phyloP scores from a whole-genome alignment of 805 yeast species.

The Saccharomycopsis fibuligera region DNA sequence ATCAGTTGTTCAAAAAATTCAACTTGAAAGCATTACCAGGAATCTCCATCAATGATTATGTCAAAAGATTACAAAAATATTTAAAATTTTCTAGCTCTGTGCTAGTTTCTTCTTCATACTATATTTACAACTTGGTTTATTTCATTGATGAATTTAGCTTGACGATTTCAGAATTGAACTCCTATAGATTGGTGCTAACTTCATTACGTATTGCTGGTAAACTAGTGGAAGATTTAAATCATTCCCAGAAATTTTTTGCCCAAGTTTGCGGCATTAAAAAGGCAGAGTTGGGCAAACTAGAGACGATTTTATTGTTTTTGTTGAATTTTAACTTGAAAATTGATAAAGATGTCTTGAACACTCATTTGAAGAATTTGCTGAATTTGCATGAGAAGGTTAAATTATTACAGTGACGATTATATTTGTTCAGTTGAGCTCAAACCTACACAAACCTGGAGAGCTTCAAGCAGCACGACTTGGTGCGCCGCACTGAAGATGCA shows the following conservation, averaged over 20 bases:
- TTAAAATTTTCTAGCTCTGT: constrained; percentile 28
- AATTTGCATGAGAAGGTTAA: neutral
- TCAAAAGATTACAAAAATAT: constrained; percentile 27
- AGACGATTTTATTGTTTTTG: constrained; percentile 43
- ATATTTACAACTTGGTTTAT: constrained; percentile 25
- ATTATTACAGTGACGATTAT: too few species aligned
- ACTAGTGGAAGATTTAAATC: constrained; percentile 40
- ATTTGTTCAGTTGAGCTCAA: too few species aligned
- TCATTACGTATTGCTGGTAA: constrained; percentile 42
- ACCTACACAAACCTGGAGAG: too few species aligned
- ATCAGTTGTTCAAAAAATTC: constrained; percentile 24
- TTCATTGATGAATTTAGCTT: constrained; percentile 24
- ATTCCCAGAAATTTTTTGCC: constrained; percentile 38
- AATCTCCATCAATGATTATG: constrained; percentile 24
- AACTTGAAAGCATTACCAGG: constrained; percentile 24
- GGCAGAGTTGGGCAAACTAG: constrained; percentile 41
- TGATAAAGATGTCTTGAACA: constrained; percentile 30
- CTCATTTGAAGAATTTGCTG: constrained; percentile 25
- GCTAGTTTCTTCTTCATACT: constrained; percentile 25
- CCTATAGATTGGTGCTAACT: constrained; percentile 39
- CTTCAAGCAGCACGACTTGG: too few species aligned
- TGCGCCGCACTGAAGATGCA: too few species aligned
- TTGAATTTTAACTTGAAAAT: constrained; percentile 44
- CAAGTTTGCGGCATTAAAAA: constrained; percentile 40
- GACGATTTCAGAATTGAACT: constrained; percentile 35